phyloP scores from a whole-genome alignment of 2,329 filamentous ascomycete genomes.

The Amylocarpus encephaloides region DNA sequence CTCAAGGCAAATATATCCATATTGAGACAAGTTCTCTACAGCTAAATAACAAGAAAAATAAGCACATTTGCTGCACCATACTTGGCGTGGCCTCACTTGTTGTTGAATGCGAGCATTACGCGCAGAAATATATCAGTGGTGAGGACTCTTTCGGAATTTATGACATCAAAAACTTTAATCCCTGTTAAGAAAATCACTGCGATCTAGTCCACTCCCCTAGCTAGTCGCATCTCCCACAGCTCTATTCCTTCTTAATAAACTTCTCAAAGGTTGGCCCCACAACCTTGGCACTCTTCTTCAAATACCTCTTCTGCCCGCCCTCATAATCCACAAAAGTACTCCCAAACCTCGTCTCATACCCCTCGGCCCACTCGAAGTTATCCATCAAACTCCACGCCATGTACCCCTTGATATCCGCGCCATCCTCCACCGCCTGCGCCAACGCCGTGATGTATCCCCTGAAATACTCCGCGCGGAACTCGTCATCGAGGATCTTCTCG shows the following conservation, averaged over 20 bases:
- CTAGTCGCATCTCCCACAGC: slow-evolving; percentile 37
- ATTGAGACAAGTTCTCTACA: too few species aligned
- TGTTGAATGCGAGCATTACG: too few species aligned
- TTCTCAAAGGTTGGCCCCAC: slow-evolving; percentile 65
- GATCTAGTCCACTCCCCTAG: too few species aligned
- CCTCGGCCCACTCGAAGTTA: slow-evolving; percentile 55
- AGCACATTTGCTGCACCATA: too few species aligned
- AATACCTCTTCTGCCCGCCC: slow-evolving; percentile 69
- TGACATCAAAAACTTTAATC: too few species aligned
- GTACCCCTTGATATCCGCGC: slow-evolving; percentile 74
- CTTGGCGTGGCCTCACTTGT: too few species aligned
- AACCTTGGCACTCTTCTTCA: slow-evolving; percentile 76
- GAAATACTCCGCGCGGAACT: slow-evolving; percentile 78
- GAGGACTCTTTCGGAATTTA: too few species aligned
- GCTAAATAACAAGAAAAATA: too few species aligned
- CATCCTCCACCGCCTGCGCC: slow-evolving; percentile 66
- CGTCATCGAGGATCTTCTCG: slow-evolving; percentile 69
- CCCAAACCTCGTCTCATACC: slow-evolving; percentile 80
- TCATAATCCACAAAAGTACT: slow-evolving; percentile 79
- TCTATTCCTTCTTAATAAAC: slow-evolving; percentile 59
- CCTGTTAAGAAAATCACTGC: too few species aligned
- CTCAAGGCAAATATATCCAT: too few species aligned
- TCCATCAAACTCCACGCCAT: slow-evolving; percentile 86
- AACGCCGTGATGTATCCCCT: slow-evolving; percentile 69
- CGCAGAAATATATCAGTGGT: too few species aligned